Conservation (phyloP, 208 protist genomes). For the Strigomonas culicis region DNA sequence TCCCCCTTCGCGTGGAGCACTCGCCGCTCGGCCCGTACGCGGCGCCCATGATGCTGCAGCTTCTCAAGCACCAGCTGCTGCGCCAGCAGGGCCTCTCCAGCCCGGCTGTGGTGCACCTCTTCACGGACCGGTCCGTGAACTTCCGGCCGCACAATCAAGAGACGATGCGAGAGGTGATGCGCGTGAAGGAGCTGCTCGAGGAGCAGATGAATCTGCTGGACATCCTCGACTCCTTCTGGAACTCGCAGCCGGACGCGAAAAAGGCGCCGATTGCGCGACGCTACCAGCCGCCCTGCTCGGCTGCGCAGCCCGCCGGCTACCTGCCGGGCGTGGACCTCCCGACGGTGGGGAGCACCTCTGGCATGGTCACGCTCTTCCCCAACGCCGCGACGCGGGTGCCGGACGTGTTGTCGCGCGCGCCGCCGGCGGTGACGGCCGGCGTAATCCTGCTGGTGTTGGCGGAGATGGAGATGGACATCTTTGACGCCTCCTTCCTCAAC, state of each 20-base stretch:
- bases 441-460: conserved; percentile 73
- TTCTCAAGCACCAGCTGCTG: conserved; percentile 79
- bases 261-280: conserved; percentile 25
- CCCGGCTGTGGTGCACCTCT: conserved; percentile 41
- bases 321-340: conserved; percentile 56
- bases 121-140: conserved; percentile 53
- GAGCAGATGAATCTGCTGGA: conserved; percentile 53
- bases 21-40: conserved; percentile 72
- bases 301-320: conserved; percentile 66
- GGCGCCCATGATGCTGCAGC: conserved; percentile 75
- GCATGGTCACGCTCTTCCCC: conserved; percentile 46
- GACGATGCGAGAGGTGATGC: conserved; percentile 55
- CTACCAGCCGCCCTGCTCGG: conserved; percentile 44
- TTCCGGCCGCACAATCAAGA: conserved; percentile 61
- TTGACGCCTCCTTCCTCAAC: conserved; percentile 57
- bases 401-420: conserved; percentile 50
- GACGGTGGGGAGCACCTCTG: conserved; percentile 28
- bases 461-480: conserved; percentile 57
- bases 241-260: conserved; percentile 35
- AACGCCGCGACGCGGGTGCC: conserved; percentile 61
- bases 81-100: conserved; percentile 62
- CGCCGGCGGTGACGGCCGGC: conserved; percentile 65
- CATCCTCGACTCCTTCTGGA: conserved; percentile 59
- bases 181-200: conserved; percentile 42
- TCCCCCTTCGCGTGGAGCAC: conserved; percentile 55